Conservation (phyloP, 345 rosid genomes). For the Cardamine occulta region DNA sequence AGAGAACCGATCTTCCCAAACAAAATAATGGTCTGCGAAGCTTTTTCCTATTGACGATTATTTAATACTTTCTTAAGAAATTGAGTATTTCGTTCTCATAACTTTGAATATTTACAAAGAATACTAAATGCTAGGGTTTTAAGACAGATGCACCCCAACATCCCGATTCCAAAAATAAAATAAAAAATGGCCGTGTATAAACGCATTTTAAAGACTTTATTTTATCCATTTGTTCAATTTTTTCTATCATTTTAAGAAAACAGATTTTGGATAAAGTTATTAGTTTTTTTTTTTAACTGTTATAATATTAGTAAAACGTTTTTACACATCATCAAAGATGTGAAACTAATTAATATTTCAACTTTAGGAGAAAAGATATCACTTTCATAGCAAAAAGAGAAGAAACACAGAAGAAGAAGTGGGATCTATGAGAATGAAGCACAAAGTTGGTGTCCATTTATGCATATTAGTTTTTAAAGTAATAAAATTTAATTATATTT, state of each 20-base stretch:
- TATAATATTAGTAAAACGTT: not conserved
- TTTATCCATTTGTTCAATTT: no score
- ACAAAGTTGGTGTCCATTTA: slow-evolving; percentile 6
- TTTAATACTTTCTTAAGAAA: not conserved
- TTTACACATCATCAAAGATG: slow-evolving; percentile 23
- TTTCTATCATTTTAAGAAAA: no score
- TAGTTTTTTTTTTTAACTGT: no score
- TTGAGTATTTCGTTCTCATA: not conserved
- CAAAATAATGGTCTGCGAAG: slow-evolving; percentile 24
- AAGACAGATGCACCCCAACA: not conserved
- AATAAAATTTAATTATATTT: not conserved
- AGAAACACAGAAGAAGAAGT: not conserved
- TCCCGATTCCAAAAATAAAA: not conserved
- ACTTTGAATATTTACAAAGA: not conserved
- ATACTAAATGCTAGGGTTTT: not conserved
- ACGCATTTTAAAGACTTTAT: not conserved
- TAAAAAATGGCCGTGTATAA: not conserved
- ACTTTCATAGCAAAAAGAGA: slow-evolving; percentile 21
- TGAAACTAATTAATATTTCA: not conserved
- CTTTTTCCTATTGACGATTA: slow-evolving; percentile 10
- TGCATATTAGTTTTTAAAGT: not conserved
- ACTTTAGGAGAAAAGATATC: slow-evolving; percentile 36
- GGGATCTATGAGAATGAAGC: slow-evolving; percentile 34
- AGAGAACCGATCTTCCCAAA: slow-evolving; percentile 13
- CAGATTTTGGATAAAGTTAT: no score